Evolutionary conservation across 2,329 filamentous ascomycete genomes (phyloP).

Genomic region (Ascochyta koolunga): DNA sequence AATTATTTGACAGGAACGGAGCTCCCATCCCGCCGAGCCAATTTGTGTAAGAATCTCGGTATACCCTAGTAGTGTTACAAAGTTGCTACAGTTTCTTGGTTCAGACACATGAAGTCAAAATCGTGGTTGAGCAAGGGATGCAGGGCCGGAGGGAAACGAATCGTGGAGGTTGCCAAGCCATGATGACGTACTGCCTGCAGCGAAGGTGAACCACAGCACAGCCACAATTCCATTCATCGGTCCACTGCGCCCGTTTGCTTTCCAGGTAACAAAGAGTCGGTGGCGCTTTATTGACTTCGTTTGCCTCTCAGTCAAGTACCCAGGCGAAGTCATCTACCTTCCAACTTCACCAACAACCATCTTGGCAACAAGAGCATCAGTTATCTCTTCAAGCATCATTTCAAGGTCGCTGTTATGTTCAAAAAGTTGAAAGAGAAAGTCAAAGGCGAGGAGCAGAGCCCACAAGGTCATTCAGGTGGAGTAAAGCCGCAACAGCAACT

Average conservation of each 20-base stretch:
- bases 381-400: neutral
- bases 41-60: too few relatives aligned
- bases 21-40: neutral
- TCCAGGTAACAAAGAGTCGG: neutral
- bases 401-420: constrained; percentile 32
- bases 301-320: neutral
- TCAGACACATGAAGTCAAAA: neutral
- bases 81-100: too few relatives aligned
- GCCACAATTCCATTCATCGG: constrained; percentile 1
- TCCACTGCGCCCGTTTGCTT: neutral
- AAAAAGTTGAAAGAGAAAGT: constrained; percentile 46
- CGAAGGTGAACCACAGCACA: neutral
- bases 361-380: too few relatives aligned
- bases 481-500: constrained; percentile 29
- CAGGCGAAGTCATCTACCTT: neutral
- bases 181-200: constrained; percentile 7
- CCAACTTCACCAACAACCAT: too few relatives aligned
- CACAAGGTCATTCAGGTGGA: constrained; percentile 7
- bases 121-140: neutral
- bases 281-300: neutral
- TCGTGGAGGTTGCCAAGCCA: constrained; percentile 9
- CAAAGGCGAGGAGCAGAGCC: constrained; percentile 32
- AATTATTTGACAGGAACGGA: neutral
- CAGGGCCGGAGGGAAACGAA: neutral
- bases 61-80: too few relatives aligned